Evolutionary conservation across 2,329 filamentous ascomycete genomes (phyloP).

Genomic region (Penicillium sp.): DNA sequence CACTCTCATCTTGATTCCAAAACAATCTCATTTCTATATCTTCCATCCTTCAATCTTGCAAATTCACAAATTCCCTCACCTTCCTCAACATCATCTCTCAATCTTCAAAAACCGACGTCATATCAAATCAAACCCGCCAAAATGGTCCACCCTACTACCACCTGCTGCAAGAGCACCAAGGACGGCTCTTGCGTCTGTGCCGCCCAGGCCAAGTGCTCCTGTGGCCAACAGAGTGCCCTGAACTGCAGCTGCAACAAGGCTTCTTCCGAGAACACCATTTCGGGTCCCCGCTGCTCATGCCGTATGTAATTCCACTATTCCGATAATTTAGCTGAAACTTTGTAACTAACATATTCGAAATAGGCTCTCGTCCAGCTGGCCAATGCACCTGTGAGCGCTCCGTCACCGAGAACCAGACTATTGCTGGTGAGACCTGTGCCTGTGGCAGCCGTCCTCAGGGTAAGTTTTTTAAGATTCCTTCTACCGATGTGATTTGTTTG

Average conservation of each 20-base stretch:
- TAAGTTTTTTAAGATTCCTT: slow-evolving; percentile 46
- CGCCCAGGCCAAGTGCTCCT: slow-evolving; percentile 70
- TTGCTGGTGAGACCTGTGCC: slow-evolving; percentile 63
- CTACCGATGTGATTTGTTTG: background rate
- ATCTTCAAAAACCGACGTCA: background rate
- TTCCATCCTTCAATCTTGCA: background rate
- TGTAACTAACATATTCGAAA: background rate
- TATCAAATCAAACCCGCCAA: slow-evolving; percentile 22
- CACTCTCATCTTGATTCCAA: background rate
- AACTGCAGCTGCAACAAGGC: slow-evolving; percentile 83
- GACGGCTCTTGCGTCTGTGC: slow-evolving; percentile 57
- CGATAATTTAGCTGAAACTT: background rate
- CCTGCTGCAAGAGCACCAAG: slow-evolving; percentile 59
- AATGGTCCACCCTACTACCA: slow-evolving; percentile 49
- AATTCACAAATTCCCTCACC: background rate
- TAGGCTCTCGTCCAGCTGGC: slow-evolving; percentile 70
- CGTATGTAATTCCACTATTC: slow-evolving; percentile 47
- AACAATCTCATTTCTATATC: background rate
- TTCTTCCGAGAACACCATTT: slow-evolving; percentile 67
- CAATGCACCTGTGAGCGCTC: slow-evolving; percentile 79
- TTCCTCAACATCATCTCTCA: background rate
- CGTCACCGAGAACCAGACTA: slow-evolving; percentile 64
- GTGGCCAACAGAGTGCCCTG: slow-evolving; percentile 81
- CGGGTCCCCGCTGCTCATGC: slow-evolving; percentile 78
- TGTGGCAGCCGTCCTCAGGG: slow-evolving; percentile 73